Conservation (phyloP, 345 rosid species). For the Dovyalis caffra region DNA sequence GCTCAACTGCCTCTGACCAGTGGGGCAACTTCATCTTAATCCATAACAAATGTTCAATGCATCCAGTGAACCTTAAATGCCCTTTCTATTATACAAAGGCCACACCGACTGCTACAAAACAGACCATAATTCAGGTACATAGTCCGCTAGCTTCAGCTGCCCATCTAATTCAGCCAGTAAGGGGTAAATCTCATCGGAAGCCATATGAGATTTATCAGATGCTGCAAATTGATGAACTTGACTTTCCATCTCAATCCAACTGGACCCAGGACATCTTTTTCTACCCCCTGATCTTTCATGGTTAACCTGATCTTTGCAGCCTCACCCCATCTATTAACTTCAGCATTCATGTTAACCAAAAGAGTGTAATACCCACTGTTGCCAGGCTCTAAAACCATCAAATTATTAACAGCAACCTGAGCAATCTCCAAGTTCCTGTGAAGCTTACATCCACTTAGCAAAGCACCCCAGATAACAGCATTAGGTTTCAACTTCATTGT, state of each 20-base stretch:
- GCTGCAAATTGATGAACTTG: conserved; percentile 58
- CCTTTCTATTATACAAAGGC: no score
- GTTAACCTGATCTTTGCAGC: conserved; percentile 51
- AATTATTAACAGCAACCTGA: conserved; percentile 42
- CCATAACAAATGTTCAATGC: no score
- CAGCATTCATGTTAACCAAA: conserved; percentile 62
- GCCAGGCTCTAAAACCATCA: conserved; percentile 61
- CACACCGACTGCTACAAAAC: conserved; percentile 1
- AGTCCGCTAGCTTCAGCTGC: conserved; percentile 40
- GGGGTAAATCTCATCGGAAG: conserved; percentile 45
- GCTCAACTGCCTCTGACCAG: no score
- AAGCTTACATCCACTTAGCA: conserved; percentile 65
- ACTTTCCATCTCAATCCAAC: conserved; percentile 61
- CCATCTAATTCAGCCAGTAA: conserved; percentile 51
- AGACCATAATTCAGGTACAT: background rate
- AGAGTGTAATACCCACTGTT: conserved; percentile 59
- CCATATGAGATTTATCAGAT: conserved; percentile 51
- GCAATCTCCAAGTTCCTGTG: conserved; percentile 66
- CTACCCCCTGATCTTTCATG: conserved; percentile 57
- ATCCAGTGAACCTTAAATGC: background rate
- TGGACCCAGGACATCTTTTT: conserved; percentile 60
- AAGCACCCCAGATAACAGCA: conserved; percentile 73
- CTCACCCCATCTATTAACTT: conserved; percentile 63
- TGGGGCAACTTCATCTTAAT: no score
- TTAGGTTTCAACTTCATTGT: conserved; percentile 56